A percentile compares a stretch with the other conserved stretches of the same genome.
Evolutionary conservation across 441 rosid genomes (phyloP).

Genomic region (Viola pubescens): DNA sequence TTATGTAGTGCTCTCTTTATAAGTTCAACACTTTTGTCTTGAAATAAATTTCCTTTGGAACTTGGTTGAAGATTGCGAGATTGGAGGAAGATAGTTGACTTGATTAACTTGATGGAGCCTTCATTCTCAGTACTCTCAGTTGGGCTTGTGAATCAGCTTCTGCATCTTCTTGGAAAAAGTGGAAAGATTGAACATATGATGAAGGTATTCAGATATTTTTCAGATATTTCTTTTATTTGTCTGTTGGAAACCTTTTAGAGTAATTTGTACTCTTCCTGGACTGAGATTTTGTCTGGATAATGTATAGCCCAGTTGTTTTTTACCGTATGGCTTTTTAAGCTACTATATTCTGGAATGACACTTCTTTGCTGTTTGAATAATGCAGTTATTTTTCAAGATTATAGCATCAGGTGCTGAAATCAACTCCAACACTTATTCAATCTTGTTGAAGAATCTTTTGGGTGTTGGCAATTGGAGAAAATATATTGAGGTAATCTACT

Average conservation of each 20-base stretch:
- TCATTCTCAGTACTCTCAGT: constrained; percentile 45
- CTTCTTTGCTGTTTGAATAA: constrained; percentile 6
- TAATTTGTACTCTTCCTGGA: not conserved
- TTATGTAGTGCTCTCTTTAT: not conserved
- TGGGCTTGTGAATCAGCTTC: constrained; percentile 69
- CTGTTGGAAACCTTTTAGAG: not conserved
- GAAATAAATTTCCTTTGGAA: constrained; percentile 11
- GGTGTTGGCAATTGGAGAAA: constrained; percentile 86
- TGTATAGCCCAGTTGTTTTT: constrained; percentile 1
- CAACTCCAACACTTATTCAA: constrained; percentile 48
- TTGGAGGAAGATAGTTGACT: constrained; percentile 49
- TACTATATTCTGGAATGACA: not conserved
- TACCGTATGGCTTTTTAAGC: not conserved
- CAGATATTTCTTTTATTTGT: constrained; percentile 2
- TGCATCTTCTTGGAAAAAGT: constrained; percentile 70
- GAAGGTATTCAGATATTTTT: constrained; percentile 40
- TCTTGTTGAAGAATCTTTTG: constrained; percentile 64
- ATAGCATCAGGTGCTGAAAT: constrained; percentile 47
- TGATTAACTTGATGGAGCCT: constrained; percentile 63
- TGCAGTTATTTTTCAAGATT: constrained; percentile 73
- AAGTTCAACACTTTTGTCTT: not conserved
- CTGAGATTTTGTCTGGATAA: not conserved
- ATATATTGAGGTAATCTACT: constrained; percentile 61
- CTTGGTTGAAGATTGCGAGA: constrained; percentile 53
- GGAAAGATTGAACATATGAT: constrained; percentile 78